These are phyloP conservation scores for Haplosporangium sp. DNA, from an alignment of 371 early-diverging fungal species.

Conservation along the genomic window DNA sequence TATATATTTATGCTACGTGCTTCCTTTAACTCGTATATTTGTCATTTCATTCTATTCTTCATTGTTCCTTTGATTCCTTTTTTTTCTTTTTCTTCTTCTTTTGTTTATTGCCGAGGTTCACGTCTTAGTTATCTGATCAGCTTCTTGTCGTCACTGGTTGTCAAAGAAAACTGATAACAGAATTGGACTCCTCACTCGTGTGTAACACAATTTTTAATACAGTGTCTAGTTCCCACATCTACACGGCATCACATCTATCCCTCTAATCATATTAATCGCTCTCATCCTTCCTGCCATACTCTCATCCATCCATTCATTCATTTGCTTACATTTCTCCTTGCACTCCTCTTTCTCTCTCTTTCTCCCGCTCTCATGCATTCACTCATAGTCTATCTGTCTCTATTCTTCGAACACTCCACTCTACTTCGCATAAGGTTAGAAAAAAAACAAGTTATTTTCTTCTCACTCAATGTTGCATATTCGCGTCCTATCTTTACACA, in stretches of 20 bases:
- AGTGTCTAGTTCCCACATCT: no score
- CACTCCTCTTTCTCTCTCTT: conserved; percentile 1
- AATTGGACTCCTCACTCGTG: not conserved
- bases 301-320: not conserved
- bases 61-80: not conserved
- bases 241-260: not conserved
- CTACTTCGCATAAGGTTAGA: not conserved
- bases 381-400: not conserved
- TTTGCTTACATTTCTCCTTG: not conserved
- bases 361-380: no score
- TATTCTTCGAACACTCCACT: not conserved
- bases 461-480: not conserved
- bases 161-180: not conserved
- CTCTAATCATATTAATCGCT: not conserved
- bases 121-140: not conserved
- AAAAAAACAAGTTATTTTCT: not conserved
- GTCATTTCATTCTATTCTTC: not conserved
- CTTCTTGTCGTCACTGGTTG: not conserved
- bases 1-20: no score
- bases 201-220: not conserved
- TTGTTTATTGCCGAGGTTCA: not conserved
- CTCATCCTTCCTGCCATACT: not conserved
- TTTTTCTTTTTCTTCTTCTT: not conserved
- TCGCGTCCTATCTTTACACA: not conserved
- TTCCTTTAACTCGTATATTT: no score